A percentile compares a stretch with the other conserved stretches of the same genome.
These are phyloP conservation scores for Nicotiana paniculata DNA, from an alignment of 257 asterid genomes.

Conservation along the genomic window DNA sequence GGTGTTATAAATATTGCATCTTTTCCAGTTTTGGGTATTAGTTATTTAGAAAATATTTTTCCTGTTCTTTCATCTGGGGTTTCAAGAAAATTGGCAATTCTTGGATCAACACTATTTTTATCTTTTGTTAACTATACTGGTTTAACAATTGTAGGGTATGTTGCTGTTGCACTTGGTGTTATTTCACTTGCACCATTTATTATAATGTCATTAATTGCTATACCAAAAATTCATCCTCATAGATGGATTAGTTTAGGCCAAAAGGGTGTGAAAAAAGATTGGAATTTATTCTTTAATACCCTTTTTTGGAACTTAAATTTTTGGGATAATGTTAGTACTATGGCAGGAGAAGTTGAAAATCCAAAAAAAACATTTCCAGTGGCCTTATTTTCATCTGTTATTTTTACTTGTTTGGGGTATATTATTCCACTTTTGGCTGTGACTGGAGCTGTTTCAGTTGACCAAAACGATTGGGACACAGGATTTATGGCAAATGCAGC, in stretches of 20 bases:
- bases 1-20: constrained; percentile 10
- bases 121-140: constrained; percentile 23
- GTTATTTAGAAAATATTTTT: constrained; percentile 9
- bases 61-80: constrained; percentile 7
- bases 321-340: constrained; percentile 50
- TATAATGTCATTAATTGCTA: constrained; percentile 7
- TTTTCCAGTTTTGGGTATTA: constrained; percentile 3
- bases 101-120: constrained; percentile 2
- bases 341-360: constrained; percentile 65
- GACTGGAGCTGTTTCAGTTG: constrained; percentile 49
- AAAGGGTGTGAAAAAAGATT: constrained; percentile 41
- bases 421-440: constrained; percentile 62
- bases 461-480: constrained; percentile 49
- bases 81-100: constrained; percentile 8
- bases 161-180: constrained; percentile 12
- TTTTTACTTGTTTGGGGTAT: constrained; percentile 53
- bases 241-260: constrained; percentile 57
- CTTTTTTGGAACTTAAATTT: constrained; percentile 28
- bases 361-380: constrained; percentile 49
- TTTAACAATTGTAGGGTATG: constrained; percentile 20
- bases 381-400: constrained; percentile 44
- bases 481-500: constrained; percentile 69
- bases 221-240: constrained; percentile 11
- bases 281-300: constrained; percentile 60
- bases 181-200: constrained; percentile 17